Conservation (phyloP, 495 filamentous ascomycete species). For the Bacidia rubella region DNA sequence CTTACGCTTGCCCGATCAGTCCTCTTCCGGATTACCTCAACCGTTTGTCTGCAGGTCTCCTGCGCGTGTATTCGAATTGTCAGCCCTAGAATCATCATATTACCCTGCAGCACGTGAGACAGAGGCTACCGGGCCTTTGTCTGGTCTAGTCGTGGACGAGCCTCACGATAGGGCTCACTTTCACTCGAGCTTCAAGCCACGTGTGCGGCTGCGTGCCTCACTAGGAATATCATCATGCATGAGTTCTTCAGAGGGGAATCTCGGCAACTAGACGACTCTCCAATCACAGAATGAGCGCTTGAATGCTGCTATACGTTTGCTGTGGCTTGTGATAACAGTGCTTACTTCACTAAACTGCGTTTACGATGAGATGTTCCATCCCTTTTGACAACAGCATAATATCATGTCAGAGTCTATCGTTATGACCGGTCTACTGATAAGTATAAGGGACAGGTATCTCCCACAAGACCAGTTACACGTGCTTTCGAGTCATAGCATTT, state of each 20-base stretch:
- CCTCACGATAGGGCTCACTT: neutral
- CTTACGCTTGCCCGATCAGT: neutral
- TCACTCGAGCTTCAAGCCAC: neutral
- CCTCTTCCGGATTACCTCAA: neutral
- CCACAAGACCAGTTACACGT: neutral
- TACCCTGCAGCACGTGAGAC: neutral
- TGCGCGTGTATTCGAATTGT: neutral
- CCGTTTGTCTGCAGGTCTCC: neutral
- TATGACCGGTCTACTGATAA: neutral
- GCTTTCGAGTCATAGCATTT: neutral
- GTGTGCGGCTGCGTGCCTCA: neutral
- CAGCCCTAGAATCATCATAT: neutral
- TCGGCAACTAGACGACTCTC: neutral
- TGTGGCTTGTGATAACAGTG: neutral
- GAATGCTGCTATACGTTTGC: neutral
- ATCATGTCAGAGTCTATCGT: neutral
- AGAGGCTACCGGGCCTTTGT: neutral
- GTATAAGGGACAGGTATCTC: neutral
- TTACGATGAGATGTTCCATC: neutral
- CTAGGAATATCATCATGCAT: neutral
- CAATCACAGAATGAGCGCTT: neutral
- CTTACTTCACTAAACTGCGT: neutral
- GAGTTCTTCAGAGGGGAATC: neutral
- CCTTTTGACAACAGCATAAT: neutral
- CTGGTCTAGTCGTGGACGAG: neutral